A percentile compares a stretch with the other conserved stretches of the same genome.
Evolutionary conservation across 305 asterid species (phyloP).

Genomic region (Lippia alba): DNA sequence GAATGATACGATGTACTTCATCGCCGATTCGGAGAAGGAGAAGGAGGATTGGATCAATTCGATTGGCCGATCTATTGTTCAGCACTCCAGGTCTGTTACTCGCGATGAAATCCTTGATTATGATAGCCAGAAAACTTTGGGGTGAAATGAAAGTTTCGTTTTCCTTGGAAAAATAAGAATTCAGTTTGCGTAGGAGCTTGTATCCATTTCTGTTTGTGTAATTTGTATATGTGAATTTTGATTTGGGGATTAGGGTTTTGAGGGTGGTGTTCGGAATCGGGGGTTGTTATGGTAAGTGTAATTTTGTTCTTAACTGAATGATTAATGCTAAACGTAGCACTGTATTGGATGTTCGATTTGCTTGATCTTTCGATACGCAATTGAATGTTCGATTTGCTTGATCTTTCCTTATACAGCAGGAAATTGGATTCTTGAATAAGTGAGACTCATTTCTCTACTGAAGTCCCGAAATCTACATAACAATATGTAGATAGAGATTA

Average conservation of each 20-base stretch:
- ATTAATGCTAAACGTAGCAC: constrained; percentile 26
- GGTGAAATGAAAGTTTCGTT: constrained; percentile 10
- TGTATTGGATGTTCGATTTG: background rate
- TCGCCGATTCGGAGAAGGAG: constrained; percentile 52
- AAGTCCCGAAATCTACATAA: too few relatives aligned
- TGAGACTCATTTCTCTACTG: too few relatives aligned
- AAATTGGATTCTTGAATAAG: too few relatives aligned
- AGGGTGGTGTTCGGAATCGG: background rate
- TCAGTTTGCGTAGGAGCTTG: constrained; percentile 25
- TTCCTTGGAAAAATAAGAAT: background rate
- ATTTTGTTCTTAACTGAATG: constrained; percentile 30
- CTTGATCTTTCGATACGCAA: background rate
- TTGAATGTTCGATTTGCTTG: too few relatives aligned
- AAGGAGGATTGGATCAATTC: constrained; percentile 84
- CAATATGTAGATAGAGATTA: too few relatives aligned
- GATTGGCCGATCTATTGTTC: constrained; percentile 89
- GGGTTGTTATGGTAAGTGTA: constrained; percentile 27
- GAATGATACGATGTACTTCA: constrained; percentile 47
- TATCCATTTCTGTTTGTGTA: background rate
- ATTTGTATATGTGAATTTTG: constrained; percentile 25
- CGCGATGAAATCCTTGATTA: constrained; percentile 83
- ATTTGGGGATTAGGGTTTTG: background rate
- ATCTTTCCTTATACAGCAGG: too few relatives aligned
- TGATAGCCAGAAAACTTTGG: constrained; percentile 60
- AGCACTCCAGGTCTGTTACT: constrained; percentile 93